A percentile compares a stretch with the other conserved stretches of the same genome.
Conservation (phyloP, 495 filamentous ascomycete species). For the Hypoxylon fragiforme region DNA sequence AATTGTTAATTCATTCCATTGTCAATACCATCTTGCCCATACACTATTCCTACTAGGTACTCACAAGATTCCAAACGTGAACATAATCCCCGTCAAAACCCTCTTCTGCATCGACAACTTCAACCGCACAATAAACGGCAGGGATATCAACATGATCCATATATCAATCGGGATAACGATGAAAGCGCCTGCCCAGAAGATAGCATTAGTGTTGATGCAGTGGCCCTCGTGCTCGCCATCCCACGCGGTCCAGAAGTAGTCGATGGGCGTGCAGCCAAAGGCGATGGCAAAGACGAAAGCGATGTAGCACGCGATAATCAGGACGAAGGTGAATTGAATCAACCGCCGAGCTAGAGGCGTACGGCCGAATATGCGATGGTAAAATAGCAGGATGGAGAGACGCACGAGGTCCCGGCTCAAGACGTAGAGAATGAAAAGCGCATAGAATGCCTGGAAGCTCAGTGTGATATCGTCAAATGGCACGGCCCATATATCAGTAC, state of each 20-base stretch:
- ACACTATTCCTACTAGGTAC: background rate
- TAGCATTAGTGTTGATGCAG: conserved; percentile 51
- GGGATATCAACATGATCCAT: conserved; percentile 32
- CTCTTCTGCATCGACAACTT: conserved; percentile 5
- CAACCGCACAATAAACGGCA: conserved; percentile 28
- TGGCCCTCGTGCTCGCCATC: conserved; percentile 44
- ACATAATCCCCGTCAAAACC: conserved; percentile 2
- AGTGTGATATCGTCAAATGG: conserved; percentile 5
- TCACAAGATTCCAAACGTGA: conserved; percentile 16
- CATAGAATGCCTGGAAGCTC: background rate
- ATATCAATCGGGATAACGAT: conserved; percentile 46
- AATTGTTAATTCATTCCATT: background rate
- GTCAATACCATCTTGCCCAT: background rate
- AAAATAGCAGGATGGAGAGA: conserved; percentile 49
- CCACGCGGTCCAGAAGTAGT: conserved; percentile 48
- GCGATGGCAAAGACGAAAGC: conserved; percentile 48
- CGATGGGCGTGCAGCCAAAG: conserved; percentile 50
- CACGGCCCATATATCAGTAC: background rate
- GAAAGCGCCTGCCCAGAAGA: conserved; percentile 52
- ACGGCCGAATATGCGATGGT: conserved; percentile 38
- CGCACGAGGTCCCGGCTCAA: conserved; percentile 32
- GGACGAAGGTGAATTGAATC: conserved; percentile 36
- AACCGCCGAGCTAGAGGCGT: conserved; percentile 12
- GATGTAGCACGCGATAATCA: conserved; percentile 43
- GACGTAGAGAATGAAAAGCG: conserved; percentile 1